Evolutionary conservation across 345 rosid species (phyloP), one percentile per base, ranked within the genome.

Genomic region (Hypericum androsaemum): DNA sequence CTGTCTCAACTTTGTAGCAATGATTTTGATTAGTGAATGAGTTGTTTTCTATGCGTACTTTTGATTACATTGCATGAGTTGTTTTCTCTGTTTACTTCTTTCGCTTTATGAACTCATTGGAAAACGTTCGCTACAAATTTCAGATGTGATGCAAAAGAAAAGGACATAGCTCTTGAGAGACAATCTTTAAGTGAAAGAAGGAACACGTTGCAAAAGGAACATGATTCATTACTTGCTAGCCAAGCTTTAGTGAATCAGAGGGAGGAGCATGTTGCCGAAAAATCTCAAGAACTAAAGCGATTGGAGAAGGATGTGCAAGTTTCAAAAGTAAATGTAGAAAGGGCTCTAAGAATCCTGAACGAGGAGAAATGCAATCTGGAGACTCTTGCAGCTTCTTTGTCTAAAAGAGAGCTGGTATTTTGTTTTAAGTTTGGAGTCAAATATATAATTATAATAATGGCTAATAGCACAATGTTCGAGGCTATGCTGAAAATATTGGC

Each of bases 101-200:
- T 22, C 4, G 32, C 32, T 22, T 22, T 22, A 22, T 22, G 1
- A 22, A 22, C 32, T 22, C 32, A 22, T 22, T 22, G 32, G 32
- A 22, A 22, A 22, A 22, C 4, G 7, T 8, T 53, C 15, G 7
- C 53, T 53, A 48, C 54, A 13, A 61, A 48, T 41, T 39, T 37
- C 66, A 92, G 98, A 59, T 88, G 89, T 71, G 95, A 84, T 64
- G 76, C 81, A 39, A 92, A 79, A 67, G 98, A 85, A 61, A 80
- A 71, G 53, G 96, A 81, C 59, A 66, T 81, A 12, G 47, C 47
- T 49, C 70, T 63, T 22, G 95, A 85, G 72, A 80, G 94, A 56
- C 80, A 77, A 61, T 72, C 73, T 14, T 62, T 88, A 60, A 74
- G 72, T 58, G 97, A 92, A 66, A 81, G 98, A 59, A 80, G 71